Conservation (phyloP, 441 rosid species). For the Eutrema salsugineum region DNA sequence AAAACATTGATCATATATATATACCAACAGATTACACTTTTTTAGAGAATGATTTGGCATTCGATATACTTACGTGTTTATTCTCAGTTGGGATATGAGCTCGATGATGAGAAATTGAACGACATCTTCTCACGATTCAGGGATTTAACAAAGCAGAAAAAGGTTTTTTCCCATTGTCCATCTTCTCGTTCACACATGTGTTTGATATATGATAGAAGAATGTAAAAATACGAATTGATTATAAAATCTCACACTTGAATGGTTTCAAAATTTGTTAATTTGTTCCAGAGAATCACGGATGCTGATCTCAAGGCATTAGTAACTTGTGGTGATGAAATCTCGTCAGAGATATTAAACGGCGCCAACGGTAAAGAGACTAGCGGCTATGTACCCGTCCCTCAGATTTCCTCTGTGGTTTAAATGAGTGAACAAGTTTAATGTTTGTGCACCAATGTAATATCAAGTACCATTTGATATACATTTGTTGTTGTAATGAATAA, state of each 20-base stretch:
- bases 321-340: background rate
- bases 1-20: background rate
- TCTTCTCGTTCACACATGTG: background rate
- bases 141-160: slow-evolving; percentile 21
- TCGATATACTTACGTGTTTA: background rate
- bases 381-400: background rate
- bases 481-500: background rate
- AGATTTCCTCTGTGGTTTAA: slow-evolving; percentile 1
- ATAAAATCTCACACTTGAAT: background rate
- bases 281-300: slow-evolving; percentile 22
- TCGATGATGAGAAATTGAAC: slow-evolving; percentile 20
- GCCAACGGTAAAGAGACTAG: background rate
- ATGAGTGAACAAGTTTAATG: background rate
- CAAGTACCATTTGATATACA: background rate
- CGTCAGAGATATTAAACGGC: background rate
- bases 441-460: background rate
- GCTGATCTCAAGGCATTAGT: slow-evolving; percentile 17
- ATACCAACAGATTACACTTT: background rate
- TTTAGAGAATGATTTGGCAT: background rate
- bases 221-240: background rate
- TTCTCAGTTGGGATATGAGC: slow-evolving; percentile 21
- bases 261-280: background rate
- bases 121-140: slow-evolving; percentile 16
- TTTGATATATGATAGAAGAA: background rate
- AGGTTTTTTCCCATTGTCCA: background rate